Base-by-base conservation (phyloP, 2,329 filamentous ascomycete genomes). In the Nigrospora osmanthi region DNA sequence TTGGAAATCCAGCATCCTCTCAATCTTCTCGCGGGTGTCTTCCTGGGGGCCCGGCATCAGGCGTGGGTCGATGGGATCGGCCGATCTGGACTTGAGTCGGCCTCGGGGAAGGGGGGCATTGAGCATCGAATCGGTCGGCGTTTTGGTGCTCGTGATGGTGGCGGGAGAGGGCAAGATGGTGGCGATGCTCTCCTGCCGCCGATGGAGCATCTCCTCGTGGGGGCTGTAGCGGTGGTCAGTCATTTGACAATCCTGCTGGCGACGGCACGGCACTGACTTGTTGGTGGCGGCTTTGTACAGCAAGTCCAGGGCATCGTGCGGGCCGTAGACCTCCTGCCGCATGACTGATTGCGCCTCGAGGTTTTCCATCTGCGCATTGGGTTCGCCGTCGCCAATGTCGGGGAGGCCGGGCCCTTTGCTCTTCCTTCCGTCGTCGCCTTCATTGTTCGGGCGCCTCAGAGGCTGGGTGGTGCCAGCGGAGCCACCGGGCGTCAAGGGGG, bases 291-390 rank as follows among this genome's bases (percentile, higher is more conserved):
- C 91, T 67, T 95, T 90, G 59, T 94, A 94, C 14, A 97, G 75
- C 46, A 96, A 73, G 62, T 95, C 89, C 40, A 97, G 74, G 19
- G 91, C 91, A 69, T 97, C 91, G 58, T 95, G 90, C 4, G 88
- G 89, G 33, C 89, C 90, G 63, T 90, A 95, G 38, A 97, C 82
- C 54, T 88, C 86, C 45, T 69, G 72, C 31, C 80, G 69, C 80
- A 84, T 83, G 47, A 83, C 78, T 10, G 72, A 71, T 57, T 78
- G 76, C 17, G 80, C 80, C 63, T 84, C 80, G 6, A 80, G 65
- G 55, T 84, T 84, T 60, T 83, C 79, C 17, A 83, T 61, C 41
- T 78, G 79, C 47, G 75, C 75, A 52, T 81, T 81, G 28, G 72
- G 72, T 52, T 82, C 80, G 15, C 36, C 31, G 34, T 76, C 76